A percentile compares a stretch with the other conserved stretches of the same genome.
Conservation (phyloP, 176 grass and related monocot species). For the Chrysopogon serrulatus region DNA sequence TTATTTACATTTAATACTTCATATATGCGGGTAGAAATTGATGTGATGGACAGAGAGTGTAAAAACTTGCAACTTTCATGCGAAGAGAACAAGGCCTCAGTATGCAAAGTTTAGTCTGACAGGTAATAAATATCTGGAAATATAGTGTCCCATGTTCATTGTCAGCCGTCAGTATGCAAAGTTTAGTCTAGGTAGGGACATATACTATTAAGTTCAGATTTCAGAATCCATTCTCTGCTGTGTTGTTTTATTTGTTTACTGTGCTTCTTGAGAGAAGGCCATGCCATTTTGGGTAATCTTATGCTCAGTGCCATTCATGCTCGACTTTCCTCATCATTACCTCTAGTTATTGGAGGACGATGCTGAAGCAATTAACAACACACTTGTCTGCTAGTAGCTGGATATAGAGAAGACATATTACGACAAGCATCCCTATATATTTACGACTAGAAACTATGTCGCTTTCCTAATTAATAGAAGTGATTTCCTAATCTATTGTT, state of each 20-base stretch:
- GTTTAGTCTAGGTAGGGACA: not conserved
- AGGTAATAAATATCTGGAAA: not conserved
- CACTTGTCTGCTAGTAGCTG: not conserved
- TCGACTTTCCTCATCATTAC: not conserved
- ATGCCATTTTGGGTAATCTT: not conserved
- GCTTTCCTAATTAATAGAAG: not conserved
- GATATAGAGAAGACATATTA: too few relatives aligned
- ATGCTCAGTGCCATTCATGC: not conserved
- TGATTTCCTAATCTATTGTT: not conserved
- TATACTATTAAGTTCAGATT: not conserved
- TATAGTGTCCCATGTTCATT: not conserved
- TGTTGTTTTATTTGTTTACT: not conserved
- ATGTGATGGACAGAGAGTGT: too few relatives aligned
- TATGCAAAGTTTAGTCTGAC: too few relatives aligned
- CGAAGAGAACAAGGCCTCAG: too few relatives aligned
- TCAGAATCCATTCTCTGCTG: not conserved
- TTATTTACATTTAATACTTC: too few relatives aligned
- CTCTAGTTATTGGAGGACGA: not conserved
- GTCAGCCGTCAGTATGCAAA: too few relatives aligned
- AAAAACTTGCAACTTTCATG: too few relatives aligned
- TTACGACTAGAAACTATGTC: not conserved
- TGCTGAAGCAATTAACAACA: not conserved
- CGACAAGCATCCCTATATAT: not conserved
- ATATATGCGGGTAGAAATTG: too few relatives aligned
- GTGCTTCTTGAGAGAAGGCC: not conserved